Evolutionary conservation across 495 filamentous ascomycete species (phyloP).

Genomic region (Daldinia bambusicola): DNA sequence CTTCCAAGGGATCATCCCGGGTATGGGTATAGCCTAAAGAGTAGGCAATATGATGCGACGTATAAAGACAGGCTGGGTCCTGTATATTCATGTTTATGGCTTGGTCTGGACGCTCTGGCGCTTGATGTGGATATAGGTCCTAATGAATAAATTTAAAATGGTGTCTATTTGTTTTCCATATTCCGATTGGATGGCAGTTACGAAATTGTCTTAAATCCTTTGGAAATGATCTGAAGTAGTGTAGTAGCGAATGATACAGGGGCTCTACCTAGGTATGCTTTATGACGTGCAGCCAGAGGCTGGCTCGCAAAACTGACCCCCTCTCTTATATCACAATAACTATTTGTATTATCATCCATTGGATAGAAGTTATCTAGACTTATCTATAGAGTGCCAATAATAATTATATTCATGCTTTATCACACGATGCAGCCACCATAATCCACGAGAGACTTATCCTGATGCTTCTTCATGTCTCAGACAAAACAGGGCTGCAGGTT

Average conservation of each 20-base stretch:
- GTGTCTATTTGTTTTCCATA: not conserved
- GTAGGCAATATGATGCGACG: not conserved
- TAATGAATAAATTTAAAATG: not conserved
- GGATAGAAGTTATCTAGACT: not conserved
- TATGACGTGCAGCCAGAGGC: constrained; percentile 26
- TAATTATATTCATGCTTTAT: not conserved
- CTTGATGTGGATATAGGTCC: not conserved
- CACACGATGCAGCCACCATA: not conserved
- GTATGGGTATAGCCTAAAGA: too few species aligned
- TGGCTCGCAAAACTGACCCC: not conserved
- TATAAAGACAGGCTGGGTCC: not conserved
- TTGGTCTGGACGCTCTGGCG: not conserved
- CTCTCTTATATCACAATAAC: not conserved
- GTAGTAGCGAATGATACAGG: constrained; percentile 8
- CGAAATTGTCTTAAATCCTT: not conserved
- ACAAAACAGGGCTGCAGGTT: not conserved
- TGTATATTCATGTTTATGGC: not conserved
- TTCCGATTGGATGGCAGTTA: not conserved
- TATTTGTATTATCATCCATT: not conserved
- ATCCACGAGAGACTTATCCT: too few species aligned
- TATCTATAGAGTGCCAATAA: not conserved
- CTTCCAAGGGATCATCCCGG: constrained; percentile 5
- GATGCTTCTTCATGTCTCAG: not conserved
- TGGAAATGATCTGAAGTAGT: constrained; percentile 1
- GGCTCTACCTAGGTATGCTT: constrained; percentile 3